Percentiles rank a stretch among this genome's conserved stretches.
These are phyloP conservation scores for Podaxis carcinomalis DNA, from an alignment of 768 basidiomycete genomes.

Conservation along the genomic window DNA sequence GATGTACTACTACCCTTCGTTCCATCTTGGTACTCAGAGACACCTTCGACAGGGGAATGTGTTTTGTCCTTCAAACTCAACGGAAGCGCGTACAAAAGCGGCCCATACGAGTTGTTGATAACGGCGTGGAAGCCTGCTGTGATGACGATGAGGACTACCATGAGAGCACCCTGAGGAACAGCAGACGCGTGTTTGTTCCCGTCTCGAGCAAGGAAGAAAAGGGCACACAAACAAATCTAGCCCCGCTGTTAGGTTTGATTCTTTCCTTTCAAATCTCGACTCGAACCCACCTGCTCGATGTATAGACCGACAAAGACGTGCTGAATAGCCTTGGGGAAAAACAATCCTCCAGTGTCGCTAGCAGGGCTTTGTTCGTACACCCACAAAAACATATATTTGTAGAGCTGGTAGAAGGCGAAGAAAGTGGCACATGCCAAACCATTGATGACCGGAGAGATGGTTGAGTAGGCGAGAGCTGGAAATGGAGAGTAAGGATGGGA, in stretches of 20 bases:
- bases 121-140: conserved; percentile 75
- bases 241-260: neutral
- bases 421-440: conserved; percentile 83
- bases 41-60: conserved; percentile 25
- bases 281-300: conserved; percentile 53
- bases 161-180: conserved; percentile 71
- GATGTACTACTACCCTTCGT: neutral
- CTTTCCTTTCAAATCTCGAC: neutral
- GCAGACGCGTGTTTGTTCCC: conserved; percentile 48
- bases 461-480: conserved; percentile 70
- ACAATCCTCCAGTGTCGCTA: conserved; percentile 85
- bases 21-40: conserved; percentile 1
- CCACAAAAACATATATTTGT: conserved; percentile 86
- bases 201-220: conserved; percentile 86
- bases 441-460: conserved; percentile 92
- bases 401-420: conserved; percentile 76
- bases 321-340: conserved; percentile 92
- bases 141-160: conserved; percentile 78
- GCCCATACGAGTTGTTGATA: conserved; percentile 76
- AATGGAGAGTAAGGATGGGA: neutral
- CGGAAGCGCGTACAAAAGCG: conserved; percentile 72
- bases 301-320: conserved; percentile 95
- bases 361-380: conserved; percentile 65
- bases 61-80: conserved; percentile 72
- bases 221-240: conserved; percentile 65